Evolutionary conservation across 352 stramenopile species (phyloP), one percentile per base, ranked within the genome.

Genomic region (Globisporangium carolinianum): DNA sequence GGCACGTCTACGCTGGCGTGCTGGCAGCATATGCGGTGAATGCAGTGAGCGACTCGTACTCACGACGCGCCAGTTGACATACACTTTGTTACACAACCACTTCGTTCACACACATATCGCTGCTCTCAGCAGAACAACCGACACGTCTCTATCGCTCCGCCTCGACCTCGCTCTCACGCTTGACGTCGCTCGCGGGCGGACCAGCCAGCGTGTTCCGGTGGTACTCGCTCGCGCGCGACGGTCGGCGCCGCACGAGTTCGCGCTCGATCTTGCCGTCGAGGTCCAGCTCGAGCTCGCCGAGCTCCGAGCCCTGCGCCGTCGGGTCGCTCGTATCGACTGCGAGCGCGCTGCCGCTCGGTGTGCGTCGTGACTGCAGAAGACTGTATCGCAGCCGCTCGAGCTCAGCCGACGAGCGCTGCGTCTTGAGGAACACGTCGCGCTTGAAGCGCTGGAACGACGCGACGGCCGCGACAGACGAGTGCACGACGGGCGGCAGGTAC

Each of bases 231-330:
- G 70, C 66, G 42, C 72, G 73, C 35, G 75, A 87, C 4, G 77
- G 75, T 11, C 75, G 75, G 46, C 77, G 63, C 43, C 71, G 82
- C 32, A 79, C 65, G 12, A 87, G 66, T 63, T 89, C 77, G 36
- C 74, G 75, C 57, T 87, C 79, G 52, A 87, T 87, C 67, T 87
- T 75, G n/a, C 79, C 79, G 52, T 89, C 75, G 48, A 87, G 55
- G 47, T 89, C 79, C 5, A 87, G 62, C 35, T 87, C 76, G 35
- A 87, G 49, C 3, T 85, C 76, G n/a, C 79, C 75, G 45, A 83
- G 47, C 38, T 79, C 68, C 10, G 69, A 67, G 14, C 32, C 57
- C 58, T 39, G 17, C 6, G 58, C 35, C 0, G 58, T 57, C 4
- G 65, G 63, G 38, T 73, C 68, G 38, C 55, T 71, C 35, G 62